phyloP scores from a whole-genome alignment of 441 rosid genomes.

The Flueggea neowawraea region DNA sequence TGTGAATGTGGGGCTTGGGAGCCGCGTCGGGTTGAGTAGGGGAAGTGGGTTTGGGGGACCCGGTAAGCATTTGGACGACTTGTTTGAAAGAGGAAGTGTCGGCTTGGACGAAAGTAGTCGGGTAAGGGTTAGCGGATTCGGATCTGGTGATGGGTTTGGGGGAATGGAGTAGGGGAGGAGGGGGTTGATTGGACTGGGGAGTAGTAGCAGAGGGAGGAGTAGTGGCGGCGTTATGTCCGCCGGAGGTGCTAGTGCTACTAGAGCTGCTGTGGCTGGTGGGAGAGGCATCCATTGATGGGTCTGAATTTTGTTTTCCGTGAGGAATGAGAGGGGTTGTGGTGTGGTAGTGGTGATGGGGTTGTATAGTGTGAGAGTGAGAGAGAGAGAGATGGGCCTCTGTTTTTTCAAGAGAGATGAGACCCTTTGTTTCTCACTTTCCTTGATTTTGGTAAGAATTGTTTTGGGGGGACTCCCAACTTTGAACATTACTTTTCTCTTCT shows the following conservation, averaged over 20 bases:
- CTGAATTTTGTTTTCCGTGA: no score
- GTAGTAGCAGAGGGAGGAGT: background rate
- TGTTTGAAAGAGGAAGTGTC: slow-evolving; percentile 91
- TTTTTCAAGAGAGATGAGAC: no score
- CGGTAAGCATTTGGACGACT: slow-evolving; percentile 96
- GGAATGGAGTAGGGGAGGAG: slow-evolving; percentile 24
- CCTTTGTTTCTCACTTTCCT: no score
- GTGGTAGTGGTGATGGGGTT: background rate
- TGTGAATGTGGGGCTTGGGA: slow-evolving; percentile 25
- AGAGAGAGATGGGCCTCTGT: background rate
- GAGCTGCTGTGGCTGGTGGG: slow-evolving; percentile 38
- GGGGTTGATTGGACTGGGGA: slow-evolving; percentile 5
- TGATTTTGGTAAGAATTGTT: slow-evolving; percentile 59
- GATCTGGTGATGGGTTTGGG: slow-evolving; percentile 64
- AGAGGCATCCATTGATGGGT: slow-evolving; percentile 31
- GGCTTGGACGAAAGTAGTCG: slow-evolving; percentile 96
- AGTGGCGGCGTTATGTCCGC: no score
- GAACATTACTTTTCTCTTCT: no score
- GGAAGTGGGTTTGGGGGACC: slow-evolving; percentile 60
- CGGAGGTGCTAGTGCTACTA: slow-evolving; percentile 20
- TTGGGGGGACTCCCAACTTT: slow-evolving; percentile 34
- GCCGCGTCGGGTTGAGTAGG: slow-evolving; percentile 31
- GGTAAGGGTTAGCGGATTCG: slow-evolving; percentile 74
- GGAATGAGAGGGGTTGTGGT: background rate
- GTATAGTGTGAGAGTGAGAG: no score